Conservation (phyloP, 495 filamentous ascomycete species). For the Neurospora sp. region DNA sequence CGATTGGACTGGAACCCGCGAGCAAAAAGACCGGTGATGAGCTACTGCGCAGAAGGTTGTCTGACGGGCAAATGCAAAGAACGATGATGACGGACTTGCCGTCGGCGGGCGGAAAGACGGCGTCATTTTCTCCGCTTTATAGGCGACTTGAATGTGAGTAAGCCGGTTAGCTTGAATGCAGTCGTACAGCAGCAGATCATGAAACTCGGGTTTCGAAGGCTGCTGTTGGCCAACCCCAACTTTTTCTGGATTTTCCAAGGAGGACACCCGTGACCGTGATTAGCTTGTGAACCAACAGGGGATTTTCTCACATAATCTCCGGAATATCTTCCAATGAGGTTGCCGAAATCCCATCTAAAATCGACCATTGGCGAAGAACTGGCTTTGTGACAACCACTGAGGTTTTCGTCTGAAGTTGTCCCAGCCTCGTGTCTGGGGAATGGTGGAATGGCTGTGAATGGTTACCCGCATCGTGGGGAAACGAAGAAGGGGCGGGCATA, state of each 20-base stretch:
- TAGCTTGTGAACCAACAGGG: background rate
- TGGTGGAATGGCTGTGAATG: background rate
- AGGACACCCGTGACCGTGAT: background rate
- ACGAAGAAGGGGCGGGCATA: background rate
- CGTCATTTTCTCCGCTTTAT: slow-evolving; percentile 2
- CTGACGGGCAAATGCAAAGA: background rate
- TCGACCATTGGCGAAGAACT: slow-evolving; percentile 18
- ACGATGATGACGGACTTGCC: background rate
- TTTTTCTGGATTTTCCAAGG: background rate
- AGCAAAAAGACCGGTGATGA: background rate
- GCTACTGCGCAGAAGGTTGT: background rate
- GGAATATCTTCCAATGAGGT: slow-evolving; percentile 18
- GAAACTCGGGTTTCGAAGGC: background rate
- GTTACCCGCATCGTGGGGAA: background rate
- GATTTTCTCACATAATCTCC: background rate
- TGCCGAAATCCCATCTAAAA: background rate
- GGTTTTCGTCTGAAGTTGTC: background rate
- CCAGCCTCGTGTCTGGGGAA: slow-evolving; percentile 13
- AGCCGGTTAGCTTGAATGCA: no score
- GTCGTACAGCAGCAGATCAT: background rate
- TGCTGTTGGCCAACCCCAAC: background rate
- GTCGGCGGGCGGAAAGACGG: background rate
- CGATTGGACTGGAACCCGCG: slow-evolving; percentile 24
- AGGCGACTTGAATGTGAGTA: no score
- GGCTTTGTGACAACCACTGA: slow-evolving; percentile 10